phyloP scores from a whole-genome alignment of 2,329 filamentous ascomycete genomes.

The Diaporthe australafricana region DNA sequence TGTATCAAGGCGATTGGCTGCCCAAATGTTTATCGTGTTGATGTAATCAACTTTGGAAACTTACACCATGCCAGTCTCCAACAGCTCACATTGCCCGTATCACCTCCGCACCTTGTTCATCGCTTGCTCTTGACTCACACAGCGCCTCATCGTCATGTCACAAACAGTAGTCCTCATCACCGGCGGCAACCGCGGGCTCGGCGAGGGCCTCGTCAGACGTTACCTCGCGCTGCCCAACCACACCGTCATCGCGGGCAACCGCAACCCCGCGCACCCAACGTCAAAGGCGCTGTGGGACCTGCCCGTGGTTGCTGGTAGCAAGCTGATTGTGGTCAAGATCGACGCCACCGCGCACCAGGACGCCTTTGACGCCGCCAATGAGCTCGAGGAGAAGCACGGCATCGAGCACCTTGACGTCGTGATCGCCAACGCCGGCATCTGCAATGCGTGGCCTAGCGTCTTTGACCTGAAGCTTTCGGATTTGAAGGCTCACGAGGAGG shows the following conservation, averaged over 20 bases:
- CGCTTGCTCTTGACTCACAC: too few species aligned
- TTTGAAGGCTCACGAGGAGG: neutral
- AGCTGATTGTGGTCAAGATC: constrained; percentile 55
- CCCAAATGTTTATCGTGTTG: too few species aligned
- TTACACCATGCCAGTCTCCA: too few species aligned
- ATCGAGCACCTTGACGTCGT: constrained; percentile 60
- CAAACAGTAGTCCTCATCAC: constrained; percentile 54
- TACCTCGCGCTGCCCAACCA: constrained; percentile 65
- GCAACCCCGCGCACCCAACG: neutral
- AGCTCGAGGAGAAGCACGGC: constrained; percentile 44
- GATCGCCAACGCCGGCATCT: constrained; percentile 63
- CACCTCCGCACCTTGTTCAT: too few species aligned
- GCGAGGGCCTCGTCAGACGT: constrained; percentile 49
- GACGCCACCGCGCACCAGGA: constrained; percentile 51
- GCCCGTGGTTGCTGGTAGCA: constrained; percentile 40
- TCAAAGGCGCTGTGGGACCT: neutral
- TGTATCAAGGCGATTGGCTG: too few species aligned
- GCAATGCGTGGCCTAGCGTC: neutral
- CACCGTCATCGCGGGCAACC: constrained; percentile 50
- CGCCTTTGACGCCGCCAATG: constrained; percentile 47
- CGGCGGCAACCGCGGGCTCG: constrained; percentile 55
- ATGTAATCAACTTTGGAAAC: too few species aligned
- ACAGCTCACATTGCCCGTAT: too few species aligned
- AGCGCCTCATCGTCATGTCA: too few species aligned
- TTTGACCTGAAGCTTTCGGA: neutral